Evolutionary conservation across 345 rosid species (phyloP).

Genomic region (Populus tremula): DNA sequence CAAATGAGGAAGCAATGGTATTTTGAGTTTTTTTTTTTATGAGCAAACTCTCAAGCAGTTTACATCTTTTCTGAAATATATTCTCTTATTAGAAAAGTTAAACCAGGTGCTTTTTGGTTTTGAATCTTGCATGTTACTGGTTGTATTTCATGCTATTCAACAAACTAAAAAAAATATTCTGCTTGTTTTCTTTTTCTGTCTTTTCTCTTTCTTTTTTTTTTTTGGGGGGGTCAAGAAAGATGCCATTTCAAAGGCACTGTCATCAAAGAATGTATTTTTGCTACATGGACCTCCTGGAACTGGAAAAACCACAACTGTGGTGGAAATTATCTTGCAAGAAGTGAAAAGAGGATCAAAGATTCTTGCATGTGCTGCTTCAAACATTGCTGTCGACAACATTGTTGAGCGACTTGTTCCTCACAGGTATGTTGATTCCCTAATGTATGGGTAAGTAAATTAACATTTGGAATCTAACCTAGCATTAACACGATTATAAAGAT

Average conservation of each 20-base stretch:
- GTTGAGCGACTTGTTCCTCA: slow-evolving; percentile 93
- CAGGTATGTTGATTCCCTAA: slow-evolving; percentile 44
- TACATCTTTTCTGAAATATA: not conserved
- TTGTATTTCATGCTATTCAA: slow-evolving; percentile 6
- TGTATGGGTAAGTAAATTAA: not conserved
- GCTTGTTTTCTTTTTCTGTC: not conserved
- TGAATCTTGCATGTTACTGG: not conserved
- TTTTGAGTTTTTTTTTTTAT: not conserved
- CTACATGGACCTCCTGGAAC: slow-evolving; percentile 99
- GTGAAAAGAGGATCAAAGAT: slow-evolving; percentile 92
- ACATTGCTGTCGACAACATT: slow-evolving; percentile 96
- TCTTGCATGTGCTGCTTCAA: slow-evolving; percentile 97
- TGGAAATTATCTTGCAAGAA: slow-evolving; percentile 90
- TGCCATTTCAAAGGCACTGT: slow-evolving; percentile 75
- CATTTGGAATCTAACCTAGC: not conserved
- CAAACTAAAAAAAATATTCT: slow-evolving; percentile 7
- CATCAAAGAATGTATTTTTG: slow-evolving; percentile 80
- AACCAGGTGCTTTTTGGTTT: not conserved
- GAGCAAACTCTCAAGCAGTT: not conserved
- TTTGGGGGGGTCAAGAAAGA: slow-evolving; percentile 52
- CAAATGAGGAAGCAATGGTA: not conserved
- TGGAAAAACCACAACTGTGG: slow-evolving; percentile 96
- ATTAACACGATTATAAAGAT: not conserved
- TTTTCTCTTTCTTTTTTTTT: not conserved
- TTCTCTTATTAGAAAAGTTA: not conserved